Evolutionary conservation across 1,284 basidiomycete genomes (phyloP).

Genomic region (Pyrrhoderma lamaoense): DNA sequence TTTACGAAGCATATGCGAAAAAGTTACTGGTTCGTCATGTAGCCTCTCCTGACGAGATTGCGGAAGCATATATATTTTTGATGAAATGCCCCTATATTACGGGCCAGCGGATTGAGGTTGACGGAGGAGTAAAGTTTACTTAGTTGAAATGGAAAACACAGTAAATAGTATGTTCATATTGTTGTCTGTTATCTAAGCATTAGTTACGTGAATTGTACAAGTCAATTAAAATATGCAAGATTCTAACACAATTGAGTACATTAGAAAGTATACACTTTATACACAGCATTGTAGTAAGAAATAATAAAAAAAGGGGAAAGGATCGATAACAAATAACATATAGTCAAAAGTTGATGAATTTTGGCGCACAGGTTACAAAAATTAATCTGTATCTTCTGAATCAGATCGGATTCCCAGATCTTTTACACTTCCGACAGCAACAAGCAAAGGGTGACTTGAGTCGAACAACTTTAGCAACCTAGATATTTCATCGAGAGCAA

Average conservation of each 20-base stretch:
- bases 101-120: conserved; percentile 20
- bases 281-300: no score
- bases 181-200: no score
- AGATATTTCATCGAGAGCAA: conserved; percentile 66
- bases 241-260: no score
- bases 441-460: conserved; percentile 48
- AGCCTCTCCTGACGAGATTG: conserved; percentile 20
- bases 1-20: conserved; percentile 13
- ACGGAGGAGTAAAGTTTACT: conserved; percentile 18
- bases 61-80: conserved; percentile 22
- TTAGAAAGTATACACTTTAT: no score
- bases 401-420: conserved; percentile 43
- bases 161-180: background rate
- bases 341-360: no score
- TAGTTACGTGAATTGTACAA: no score
- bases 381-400: no score
- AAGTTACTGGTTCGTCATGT: conserved; percentile 18
- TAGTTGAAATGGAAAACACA: background rate
- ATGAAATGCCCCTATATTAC: conserved; percentile 23
- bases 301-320: no score
- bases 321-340: no score
- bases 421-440: conserved; percentile 63
- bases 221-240: no score
- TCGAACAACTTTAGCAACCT: conserved; percentile 52
- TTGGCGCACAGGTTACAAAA: no score